phyloP scores from a whole-genome alignment of 2,329 filamentous ascomycete genomes.

The Coleophoma eucalyptorum region DNA sequence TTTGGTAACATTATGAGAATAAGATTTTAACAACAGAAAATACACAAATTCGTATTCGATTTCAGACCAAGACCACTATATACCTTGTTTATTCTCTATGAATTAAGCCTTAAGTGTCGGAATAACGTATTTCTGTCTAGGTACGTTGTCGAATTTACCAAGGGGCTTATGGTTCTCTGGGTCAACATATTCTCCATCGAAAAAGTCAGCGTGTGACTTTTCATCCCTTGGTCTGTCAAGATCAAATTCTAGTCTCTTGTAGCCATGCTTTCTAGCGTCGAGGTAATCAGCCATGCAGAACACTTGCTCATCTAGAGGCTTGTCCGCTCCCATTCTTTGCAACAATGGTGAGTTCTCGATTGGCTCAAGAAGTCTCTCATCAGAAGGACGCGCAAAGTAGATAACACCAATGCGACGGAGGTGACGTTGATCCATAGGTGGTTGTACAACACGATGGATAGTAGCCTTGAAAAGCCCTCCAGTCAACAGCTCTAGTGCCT shows the following conservation, averaged over 20 bases:
- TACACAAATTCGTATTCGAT: no score
- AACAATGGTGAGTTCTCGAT: slow-evolving; percentile 17
- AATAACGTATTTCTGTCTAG: background rate
- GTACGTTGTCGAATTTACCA: background rate
- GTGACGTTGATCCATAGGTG: slow-evolving; percentile 31
- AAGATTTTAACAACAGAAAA: no score
- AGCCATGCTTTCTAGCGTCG: slow-evolving; percentile 26
- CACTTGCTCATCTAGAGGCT: slow-evolving; percentile 23
- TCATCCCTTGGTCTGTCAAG: slow-evolving; percentile 12
- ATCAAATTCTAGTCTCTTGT: slow-evolving; percentile 26
- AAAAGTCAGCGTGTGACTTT: background rate
- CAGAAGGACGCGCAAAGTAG: slow-evolving; percentile 35
- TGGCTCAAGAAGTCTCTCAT: slow-evolving; percentile 31
- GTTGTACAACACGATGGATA: slow-evolving; percentile 26
- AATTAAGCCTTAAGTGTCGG: background rate
- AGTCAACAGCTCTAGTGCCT: slow-evolving; percentile 26
- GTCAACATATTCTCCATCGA: background rate
- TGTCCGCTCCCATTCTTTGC: slow-evolving; percentile 20
- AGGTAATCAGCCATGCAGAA: slow-evolving; percentile 26
- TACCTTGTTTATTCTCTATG: no score
- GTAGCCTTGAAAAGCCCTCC: slow-evolving; percentile 29
- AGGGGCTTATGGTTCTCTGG: background rate
- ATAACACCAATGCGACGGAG: slow-evolving; percentile 32
- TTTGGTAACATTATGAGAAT: no score
- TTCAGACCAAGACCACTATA: no score